phyloP scores from a whole-genome alignment of 371 early-diverging fungal species.

The Rhizopus stolonifer region DNA sequence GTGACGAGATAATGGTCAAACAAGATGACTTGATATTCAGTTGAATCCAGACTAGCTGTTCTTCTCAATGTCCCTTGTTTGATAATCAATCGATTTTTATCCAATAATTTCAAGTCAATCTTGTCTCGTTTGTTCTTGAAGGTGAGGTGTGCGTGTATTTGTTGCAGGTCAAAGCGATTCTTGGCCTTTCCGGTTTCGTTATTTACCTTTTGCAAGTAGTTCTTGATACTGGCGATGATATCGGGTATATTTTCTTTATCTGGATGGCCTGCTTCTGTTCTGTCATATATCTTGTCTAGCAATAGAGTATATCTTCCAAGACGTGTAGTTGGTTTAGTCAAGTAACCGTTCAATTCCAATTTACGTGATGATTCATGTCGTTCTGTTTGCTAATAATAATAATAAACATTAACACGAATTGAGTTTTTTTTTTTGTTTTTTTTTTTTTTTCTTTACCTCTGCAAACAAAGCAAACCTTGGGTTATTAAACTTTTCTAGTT shows the following conservation, averaged over 20 bases:
- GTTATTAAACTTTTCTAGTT: conserved; percentile 35
- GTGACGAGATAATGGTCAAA: conserved; percentile 47
- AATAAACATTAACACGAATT: neutral
- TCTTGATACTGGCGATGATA: conserved; percentile 65
- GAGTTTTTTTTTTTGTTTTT: neutral
- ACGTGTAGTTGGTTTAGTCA: conserved; percentile 45
- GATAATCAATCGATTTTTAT: conserved; percentile 27
- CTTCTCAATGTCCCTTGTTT: conserved; percentile 47
- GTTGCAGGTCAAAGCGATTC: conserved; percentile 67
- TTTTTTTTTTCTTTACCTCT: conserved; percentile 49
- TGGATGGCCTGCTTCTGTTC: conserved; percentile 12
- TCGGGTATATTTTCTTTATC: conserved; percentile 52
- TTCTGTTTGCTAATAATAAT: conserved; percentile 54
- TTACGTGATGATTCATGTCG: conserved; percentile 70
- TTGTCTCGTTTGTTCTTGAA: conserved; percentile 24
- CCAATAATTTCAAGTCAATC: conserved; percentile 29
- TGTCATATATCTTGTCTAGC: conserved; percentile 14
- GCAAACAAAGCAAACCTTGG: conserved; percentile 37
- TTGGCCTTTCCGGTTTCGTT: conserved; percentile 83
- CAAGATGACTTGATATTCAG: conserved; percentile 55
- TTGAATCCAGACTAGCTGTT: conserved; percentile 54
- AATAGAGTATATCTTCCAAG: conserved; percentile 21
- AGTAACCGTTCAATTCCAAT: conserved; percentile 69
- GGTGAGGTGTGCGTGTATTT: conserved; percentile 27
- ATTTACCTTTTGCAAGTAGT: conserved; percentile 76